Percentiles rank a stretch among this genome's conserved stretches.
These are phyloP conservation scores for Silene vulgaris DNA, from an alignment of 179 eudicot species.

Conservation along the genomic window DNA sequence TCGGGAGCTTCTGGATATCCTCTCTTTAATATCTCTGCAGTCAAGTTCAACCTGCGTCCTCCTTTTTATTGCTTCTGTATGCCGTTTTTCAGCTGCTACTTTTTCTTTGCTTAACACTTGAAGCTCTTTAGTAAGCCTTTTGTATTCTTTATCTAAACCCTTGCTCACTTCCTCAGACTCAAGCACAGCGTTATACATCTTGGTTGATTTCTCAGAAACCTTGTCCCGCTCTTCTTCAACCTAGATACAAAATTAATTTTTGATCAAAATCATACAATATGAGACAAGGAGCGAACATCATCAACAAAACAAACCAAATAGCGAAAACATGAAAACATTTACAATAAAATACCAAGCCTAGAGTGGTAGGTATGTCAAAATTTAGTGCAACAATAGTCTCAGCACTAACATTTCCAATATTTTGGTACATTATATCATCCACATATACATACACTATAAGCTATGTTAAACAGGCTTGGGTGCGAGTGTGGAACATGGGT, in stretches of 20 bases:
- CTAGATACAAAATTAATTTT: slow-evolving; percentile 31
- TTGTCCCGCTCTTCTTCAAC: slow-evolving; percentile 67
- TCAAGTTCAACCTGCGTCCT: slow-evolving; percentile 86
- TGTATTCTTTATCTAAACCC: slow-evolving; percentile 68
- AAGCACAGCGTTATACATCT: slow-evolving; percentile 59
- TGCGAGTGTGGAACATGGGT: not conserved
- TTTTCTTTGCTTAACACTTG: slow-evolving; percentile 78
- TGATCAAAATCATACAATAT: slow-evolving; percentile 4
- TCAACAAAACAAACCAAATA: not conserved
- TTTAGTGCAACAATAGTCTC: not conserved
- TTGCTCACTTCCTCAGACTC: slow-evolving; percentile 76
- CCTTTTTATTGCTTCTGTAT: slow-evolving; percentile 64
- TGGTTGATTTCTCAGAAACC: slow-evolving; percentile 65
- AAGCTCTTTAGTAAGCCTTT: slow-evolving; percentile 75
- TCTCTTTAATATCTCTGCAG: slow-evolving; percentile 68
- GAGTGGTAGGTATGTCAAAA: not conserved
- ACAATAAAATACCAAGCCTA: not conserved
- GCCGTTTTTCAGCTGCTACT: slow-evolving; percentile 61
- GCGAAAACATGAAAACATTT: not conserved
- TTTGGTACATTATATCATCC: not conserved
- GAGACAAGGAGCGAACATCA: slow-evolving; percentile 5
- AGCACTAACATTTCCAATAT: not conserved
- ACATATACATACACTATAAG: not conserved
- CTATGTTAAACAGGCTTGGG: not conserved
- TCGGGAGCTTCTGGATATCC: slow-evolving; percentile 47